Base-by-base conservation (phyloP, 208 protist species). In the Acanthamoeba triangularis region DNA sequence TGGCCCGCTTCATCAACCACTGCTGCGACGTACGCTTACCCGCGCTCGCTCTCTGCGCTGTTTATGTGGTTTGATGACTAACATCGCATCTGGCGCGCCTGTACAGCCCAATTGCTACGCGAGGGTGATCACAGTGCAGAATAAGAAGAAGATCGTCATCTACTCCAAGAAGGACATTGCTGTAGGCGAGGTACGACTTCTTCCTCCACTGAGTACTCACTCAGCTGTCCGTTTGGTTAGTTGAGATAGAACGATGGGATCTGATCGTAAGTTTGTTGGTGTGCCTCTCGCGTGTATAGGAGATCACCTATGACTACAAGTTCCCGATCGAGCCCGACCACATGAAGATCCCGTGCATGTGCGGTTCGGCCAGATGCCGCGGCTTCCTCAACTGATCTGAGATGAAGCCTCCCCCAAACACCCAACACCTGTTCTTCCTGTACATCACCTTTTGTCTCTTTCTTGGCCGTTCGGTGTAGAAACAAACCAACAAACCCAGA, bases 1-100 rank as follows among this genome's bases (percentile, higher is more conserved):
- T 98, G 0, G 98, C 98, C 20, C 93, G 98, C 47, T 99, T 98
- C 93, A 99, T 99, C 23, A 99, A 99, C 96, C 98, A 99, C 90
- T 97, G 94, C 94, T 99, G 98, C 90, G 96, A 98, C n/a, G 96
- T 96, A 63, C 61, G 52, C 20, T 25, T 16, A 0, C 44, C 37
- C n/a, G 7, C 28, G 14, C 23, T 13, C 18, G 3, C 41, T 5
- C 16, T 93, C 33, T 37, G 4, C 52, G 13, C 41, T 74, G 35
- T 92, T 72, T 92, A 90, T 59, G 52, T 69, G 63, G 8, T 28
- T 69, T 69, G 16, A 35, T 28, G 63, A 30, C 16, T 23, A 3
- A 44, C 8, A 1, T 20, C 52, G 8, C 2, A 59, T 11, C 16
- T 18, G 0, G 13, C 20, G 20, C 28, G 56, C n/a, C n/a, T n/a